These are phyloP conservation scores for Fusarium cyanostomum DNA, from an alignment of 2,329 filamentous ascomycete genomes.

Conservation along the genomic window DNA sequence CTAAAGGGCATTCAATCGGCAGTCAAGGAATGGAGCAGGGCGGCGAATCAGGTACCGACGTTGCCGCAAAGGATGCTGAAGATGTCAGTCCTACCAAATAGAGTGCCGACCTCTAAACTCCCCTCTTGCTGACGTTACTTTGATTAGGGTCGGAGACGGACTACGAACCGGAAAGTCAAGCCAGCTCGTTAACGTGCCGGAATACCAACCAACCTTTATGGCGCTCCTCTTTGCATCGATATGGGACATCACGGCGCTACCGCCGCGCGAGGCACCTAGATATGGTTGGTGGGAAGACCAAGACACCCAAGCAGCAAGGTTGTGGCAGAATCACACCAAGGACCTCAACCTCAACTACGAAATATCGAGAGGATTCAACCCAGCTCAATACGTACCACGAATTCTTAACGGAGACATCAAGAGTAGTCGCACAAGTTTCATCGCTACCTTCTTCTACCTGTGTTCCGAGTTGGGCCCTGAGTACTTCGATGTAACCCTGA, in stretches of 20 bases:
- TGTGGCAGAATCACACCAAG: constrained; percentile 51
- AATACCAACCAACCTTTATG: constrained; percentile 57
- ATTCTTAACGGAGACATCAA: constrained; percentile 49
- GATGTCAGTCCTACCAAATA: constrained; percentile 17
- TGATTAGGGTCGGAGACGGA: constrained; percentile 52
- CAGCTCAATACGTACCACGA: constrained; percentile 46
- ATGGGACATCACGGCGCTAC: constrained; percentile 51
- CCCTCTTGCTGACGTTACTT: constrained; percentile 18
- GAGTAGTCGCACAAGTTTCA: constrained; percentile 56
- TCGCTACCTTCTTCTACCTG: constrained; percentile 59
- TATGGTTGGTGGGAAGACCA: constrained; percentile 51
- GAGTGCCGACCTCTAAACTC: neutral
- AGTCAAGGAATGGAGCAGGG: constrained; percentile 34
- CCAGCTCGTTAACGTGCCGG: constrained; percentile 52
- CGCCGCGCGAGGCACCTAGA: constrained; percentile 47
- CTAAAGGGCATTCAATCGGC: constrained; percentile 51
- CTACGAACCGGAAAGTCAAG: constrained; percentile 52
- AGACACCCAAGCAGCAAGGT: constrained; percentile 48
- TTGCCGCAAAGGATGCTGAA: constrained; percentile 56
- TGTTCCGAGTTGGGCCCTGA: constrained; percentile 56
- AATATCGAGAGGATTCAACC: constrained; percentile 48
- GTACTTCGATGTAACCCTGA: constrained; percentile 54
- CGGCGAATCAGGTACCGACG: constrained; percentile 32
- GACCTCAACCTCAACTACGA: constrained; percentile 51
- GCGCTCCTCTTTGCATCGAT: constrained; percentile 56